These are phyloP conservation scores for Geranium rotundifolium DNA, from an alignment of 345 rosid genomes.

Conservation along the genomic window DNA sequence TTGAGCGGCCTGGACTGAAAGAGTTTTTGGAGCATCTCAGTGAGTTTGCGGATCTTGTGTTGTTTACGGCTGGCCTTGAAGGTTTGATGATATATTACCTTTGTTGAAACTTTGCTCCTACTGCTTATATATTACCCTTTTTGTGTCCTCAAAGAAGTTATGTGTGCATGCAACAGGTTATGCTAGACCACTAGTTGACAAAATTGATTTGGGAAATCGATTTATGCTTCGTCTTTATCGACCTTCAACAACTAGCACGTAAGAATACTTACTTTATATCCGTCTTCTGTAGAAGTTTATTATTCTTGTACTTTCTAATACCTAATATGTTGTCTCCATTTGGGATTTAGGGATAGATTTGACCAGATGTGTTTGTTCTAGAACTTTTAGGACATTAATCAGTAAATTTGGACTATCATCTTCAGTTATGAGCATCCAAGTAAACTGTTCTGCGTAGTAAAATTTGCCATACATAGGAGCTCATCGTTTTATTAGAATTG, in stretches of 20 bases:
- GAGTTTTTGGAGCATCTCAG: slow-evolving; percentile 63
- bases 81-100: slow-evolving; percentile 34
- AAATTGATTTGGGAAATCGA: slow-evolving; percentile 54
- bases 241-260: slow-evolving; percentile 95
- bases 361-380: too few species aligned
- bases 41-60: slow-evolving; percentile 70
- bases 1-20: slow-evolving; percentile 88
- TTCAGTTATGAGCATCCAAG: too few species aligned
- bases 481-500: too few species aligned
- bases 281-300: not conserved
- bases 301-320: not conserved
- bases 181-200: slow-evolving; percentile 92
- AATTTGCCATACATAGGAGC: too few species aligned
- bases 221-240: slow-evolving; percentile 79
- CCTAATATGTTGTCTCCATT: not conserved
- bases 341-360: not conserved
- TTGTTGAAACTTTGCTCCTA: not conserved
- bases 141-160: slow-evolving; percentile 3
- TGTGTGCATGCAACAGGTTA: slow-evolving; percentile 42
- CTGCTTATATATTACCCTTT: not conserved
- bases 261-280: slow-evolving; percentile 17
- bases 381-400: too few species aligned
- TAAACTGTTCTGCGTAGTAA: too few species aligned
- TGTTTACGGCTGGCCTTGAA: slow-evolving; percentile 95
- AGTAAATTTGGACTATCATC: too few species aligned